Base-by-base conservation (phyloP, 495 filamentous ascomycete species). In the Penicillium bovifimosum region DNA sequence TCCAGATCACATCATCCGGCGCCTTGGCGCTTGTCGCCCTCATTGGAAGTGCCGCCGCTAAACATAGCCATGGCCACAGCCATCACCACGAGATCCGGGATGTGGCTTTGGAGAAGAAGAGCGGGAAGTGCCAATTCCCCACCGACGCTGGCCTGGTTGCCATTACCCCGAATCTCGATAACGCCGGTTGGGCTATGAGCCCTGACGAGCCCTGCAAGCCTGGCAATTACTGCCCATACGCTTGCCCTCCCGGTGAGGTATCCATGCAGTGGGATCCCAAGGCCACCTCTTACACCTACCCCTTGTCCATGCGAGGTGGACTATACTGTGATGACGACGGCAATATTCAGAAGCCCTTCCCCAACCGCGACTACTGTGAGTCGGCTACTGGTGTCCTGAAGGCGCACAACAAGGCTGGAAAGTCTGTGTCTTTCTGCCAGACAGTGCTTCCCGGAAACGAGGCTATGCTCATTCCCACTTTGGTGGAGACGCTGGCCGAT, bases 391-490 rank as follows among this genome's bases (percentile, higher is more conserved):
- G 86, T 43, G 54, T 80, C 4, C 76, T 92, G 27, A 67, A 70
- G 38, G 81, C 75, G 31, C 74, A 80, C 42, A 91, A 90, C 67
- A 85, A 83, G 59, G 77, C 76, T 42, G 73, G 78, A 20, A 70
- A 76, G 42, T 50, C 75, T 14, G 82, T 91, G 13, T 78, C 88
- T 3, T 87, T 91, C 66, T 93, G 88, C 62, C 88, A 93, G 63
- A 93, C 88, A 3, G 87, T 90, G 33, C 67, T 91, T 46, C 88
- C 88, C 10, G 88, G 88, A n/a, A 88, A 90, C 63, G 88, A 93
- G 70, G 85, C 86, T 47, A 93, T 93, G 88, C 72, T 91, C 55
- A 93, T 91, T 63, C 86, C 87, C 10, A 91, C 86, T 27, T 63
- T 82, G 57, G 83, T 91, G 31, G 54, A 73, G 28, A 61, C 65